Conservation (phyloP, 495 filamentous ascomycete genomes). For the Xylaria flabelliformis region DNA sequence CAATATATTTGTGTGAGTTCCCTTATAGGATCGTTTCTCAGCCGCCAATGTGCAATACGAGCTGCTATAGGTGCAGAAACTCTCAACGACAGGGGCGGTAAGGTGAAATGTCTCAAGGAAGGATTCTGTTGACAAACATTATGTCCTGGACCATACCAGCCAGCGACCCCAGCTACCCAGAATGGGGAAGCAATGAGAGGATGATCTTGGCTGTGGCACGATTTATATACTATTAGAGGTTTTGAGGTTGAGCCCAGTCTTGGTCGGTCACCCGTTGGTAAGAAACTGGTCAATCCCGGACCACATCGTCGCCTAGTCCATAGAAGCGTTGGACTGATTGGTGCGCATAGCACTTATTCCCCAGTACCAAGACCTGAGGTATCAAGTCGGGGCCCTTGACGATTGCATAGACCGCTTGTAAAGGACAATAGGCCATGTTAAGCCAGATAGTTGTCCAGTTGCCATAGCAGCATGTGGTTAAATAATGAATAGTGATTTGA, state of each 20-base stretch:
- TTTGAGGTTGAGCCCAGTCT: background rate
- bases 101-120: background rate
- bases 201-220: background rate
- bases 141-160: background rate
- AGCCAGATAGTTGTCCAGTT: background rate
- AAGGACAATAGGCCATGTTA: background rate
- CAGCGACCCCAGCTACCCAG: background rate
- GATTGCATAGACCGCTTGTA: background rate
- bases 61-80: constrained; percentile 43
- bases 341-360: constrained; percentile 20
- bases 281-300: background rate
- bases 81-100: background rate
- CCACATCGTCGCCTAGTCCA: background rate
- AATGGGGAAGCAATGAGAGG: constrained; percentile 2
- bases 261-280: background rate
- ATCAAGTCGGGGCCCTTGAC: background rate
- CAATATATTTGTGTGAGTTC: background rate
- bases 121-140: background rate
- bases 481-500: background rate
- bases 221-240: background rate
- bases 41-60: constrained; percentile 12
- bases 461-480: background rate
- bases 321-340: constrained; percentile 8
- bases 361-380: background rate
- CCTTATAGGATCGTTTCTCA: background rate